Evolutionary conservation across 2,329 filamentous ascomycete genomes (phyloP), one percentile per base, ranked within the genome.

Genomic region (Mariannaea sp.): DNA sequence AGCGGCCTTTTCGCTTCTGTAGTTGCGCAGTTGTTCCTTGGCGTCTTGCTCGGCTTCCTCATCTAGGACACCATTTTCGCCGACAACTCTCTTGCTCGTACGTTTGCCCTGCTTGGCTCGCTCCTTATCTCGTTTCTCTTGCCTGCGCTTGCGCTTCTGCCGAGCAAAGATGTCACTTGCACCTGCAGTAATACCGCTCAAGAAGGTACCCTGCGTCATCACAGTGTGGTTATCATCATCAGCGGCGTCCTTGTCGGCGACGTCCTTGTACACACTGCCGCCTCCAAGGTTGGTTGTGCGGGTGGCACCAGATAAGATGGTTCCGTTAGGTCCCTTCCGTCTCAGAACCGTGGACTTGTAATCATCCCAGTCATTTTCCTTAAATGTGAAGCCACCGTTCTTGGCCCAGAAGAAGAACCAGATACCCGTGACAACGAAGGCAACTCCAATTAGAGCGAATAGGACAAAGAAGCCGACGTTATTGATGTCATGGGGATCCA

Each of bases 381-480:
- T 82, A 80, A 92, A 97, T 59, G 89, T 78, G 77, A 97, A 97
- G 12, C 94, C 94, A 57, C 94, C 94, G 65, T 97, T 96, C 75
- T 89, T 93, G 52, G 93, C 93, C 89, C 90, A 95, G 81, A 96
- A 96, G 82, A 99, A 97, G 81, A 99, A 97, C 92, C 94, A 99
- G 68, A 97, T 91, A 19, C 81, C 83, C 0, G 79, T 82, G 3
- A 89, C 54, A 19, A 94, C 88, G 68, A 97, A 88, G 26, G 76
- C 84, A 1, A 86, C 85, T 27, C 90, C 91, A 46, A 97, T 84
- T 14, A 97, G 71, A 9, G 89, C 93, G 69, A 97, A 96, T 1
- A 97, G 77, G 1, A 88, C 87, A 68, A 97, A 89, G 65, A 96
- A 85, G 53, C 85, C 89, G 16, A 80, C 82, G 67, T 87, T 87